Evolutionary conservation across 73 alveolate species (phyloP).

Genomic region (Urostyla sp.): DNA sequence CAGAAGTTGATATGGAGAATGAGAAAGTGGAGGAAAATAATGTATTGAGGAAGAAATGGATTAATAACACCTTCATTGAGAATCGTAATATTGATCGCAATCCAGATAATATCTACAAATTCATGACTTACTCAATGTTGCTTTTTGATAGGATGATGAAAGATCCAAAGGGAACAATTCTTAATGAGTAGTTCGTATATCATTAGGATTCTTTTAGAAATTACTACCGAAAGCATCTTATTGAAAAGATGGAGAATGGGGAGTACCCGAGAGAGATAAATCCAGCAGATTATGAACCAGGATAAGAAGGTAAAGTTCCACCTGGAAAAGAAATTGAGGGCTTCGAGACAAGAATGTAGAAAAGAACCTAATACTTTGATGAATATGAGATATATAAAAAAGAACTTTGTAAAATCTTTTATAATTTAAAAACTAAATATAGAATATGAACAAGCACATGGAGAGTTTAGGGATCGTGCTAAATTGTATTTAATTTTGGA

Average conservation of each 20-base stretch:
- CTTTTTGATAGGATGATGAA: slow-evolving; percentile 25
- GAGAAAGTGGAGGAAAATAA: slow-evolving; percentile 1
- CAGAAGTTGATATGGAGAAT: background rate
- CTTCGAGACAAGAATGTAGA: background rate
- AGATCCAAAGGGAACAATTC: background rate
- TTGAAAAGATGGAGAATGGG: background rate
- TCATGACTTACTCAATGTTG: slow-evolving; percentile 16
- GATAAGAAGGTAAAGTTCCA: background rate
- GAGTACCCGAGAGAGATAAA: background rate
- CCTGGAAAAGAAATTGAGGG: background rate
- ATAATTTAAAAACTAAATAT: slow-evolving; percentile 24
- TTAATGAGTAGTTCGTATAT: background rate
- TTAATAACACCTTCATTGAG: background rate
- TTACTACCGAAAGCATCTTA: slow-evolving; percentile 13
- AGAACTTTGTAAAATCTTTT: background rate
- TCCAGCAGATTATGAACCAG: slow-evolving; percentile 7
- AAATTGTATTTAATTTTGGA: slow-evolving; percentile 21
- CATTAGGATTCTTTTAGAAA: background rate
- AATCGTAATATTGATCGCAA: background rate
- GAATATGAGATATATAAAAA: slow-evolving; percentile 20
- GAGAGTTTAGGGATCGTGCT: no score
- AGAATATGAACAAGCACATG: slow-evolving; percentile 39
- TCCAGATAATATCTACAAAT: slow-evolving; percentile 19
- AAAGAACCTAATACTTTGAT: background rate
- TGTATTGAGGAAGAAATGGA: background rate